Conservation (phyloP, 345 rosid genomes). For the Rhizophora apiculata region DNA sequence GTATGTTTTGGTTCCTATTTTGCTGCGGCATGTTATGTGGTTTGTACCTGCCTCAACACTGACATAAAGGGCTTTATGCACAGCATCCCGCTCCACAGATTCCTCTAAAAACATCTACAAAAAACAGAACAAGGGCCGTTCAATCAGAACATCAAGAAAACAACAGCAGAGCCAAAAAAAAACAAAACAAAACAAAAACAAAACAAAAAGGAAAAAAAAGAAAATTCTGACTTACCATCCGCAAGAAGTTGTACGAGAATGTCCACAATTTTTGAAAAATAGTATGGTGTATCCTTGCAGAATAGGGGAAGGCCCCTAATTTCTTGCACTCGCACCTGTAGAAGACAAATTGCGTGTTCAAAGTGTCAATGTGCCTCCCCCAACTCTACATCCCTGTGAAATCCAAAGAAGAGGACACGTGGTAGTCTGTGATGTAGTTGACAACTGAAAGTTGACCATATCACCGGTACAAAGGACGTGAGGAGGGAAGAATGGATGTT, state of each 20-base stretch:
- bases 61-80: slow-evolving; percentile 92
- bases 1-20: no score
- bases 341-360: no score
- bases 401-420: no score
- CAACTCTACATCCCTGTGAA: no score
- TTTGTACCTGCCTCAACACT: slow-evolving; percentile 49
- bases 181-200: no score
- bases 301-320: slow-evolving; percentile 91
- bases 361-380: neutral
- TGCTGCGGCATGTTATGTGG: no score
- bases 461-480: no score
- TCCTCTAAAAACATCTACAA: slow-evolving; percentile 49
- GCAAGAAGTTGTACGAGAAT: slow-evolving; percentile 77
- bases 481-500: no score
- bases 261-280: slow-evolving; percentile 73
- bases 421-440: no score
- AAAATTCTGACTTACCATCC: slow-evolving; percentile 47
- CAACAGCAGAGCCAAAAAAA: neutral
- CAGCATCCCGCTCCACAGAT: slow-evolving; percentile 92
- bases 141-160: neutral
- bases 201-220: neutral
- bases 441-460: no score
- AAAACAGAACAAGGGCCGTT: slow-evolving; percentile 2
- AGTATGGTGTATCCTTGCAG: slow-evolving; percentile 84
- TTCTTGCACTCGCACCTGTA: slow-evolving; percentile 90